Conservation (phyloP, 768 basidiomycete genomes). For the Boletellus ananiceps region DNA sequence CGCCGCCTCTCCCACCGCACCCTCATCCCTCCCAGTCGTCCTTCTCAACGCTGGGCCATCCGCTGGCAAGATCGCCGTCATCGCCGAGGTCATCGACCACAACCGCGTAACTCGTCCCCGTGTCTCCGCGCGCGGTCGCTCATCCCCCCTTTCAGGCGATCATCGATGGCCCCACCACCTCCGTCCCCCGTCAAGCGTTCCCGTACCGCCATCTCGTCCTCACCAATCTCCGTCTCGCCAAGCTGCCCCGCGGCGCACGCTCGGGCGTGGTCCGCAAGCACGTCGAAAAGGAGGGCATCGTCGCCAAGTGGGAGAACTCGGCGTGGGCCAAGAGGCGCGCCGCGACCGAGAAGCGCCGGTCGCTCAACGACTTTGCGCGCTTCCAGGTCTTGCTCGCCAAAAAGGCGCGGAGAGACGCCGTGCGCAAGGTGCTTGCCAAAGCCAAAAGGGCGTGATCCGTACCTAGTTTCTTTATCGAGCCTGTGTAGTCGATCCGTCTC, state of each 20-base stretch:
- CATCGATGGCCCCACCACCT: slow-evolving; percentile 89
- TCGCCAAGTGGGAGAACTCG: slow-evolving; percentile 87
- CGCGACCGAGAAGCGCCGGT: slow-evolving; percentile 67
- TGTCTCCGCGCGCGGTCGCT: background rate
- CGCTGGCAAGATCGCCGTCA: slow-evolving; percentile 87
- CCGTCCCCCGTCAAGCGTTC: slow-evolving; percentile 88
- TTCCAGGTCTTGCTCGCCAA: slow-evolving; percentile 87
- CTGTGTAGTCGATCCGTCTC: background rate
- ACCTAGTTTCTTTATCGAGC: slow-evolving; percentile 9
- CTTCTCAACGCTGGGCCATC: slow-evolving; percentile 87
- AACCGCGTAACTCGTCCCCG: slow-evolving; percentile 61
- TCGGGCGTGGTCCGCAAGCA: slow-evolving; percentile 79
- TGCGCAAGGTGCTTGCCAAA: slow-evolving; percentile 66
- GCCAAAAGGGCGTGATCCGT: slow-evolving; percentile 17
- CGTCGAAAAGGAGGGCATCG: slow-evolving; percentile 77
- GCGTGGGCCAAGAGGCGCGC: slow-evolving; percentile 85
- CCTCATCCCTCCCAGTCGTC: slow-evolving; percentile 51
- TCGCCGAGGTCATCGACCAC: slow-evolving; percentile 98
- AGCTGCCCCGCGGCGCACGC: slow-evolving; percentile 85
- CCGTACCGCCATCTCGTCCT: slow-evolving; percentile 91
- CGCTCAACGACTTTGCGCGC: slow-evolving; percentile 85
- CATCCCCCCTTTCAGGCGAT: slow-evolving; percentile 59
- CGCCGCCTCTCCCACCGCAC: background rate
- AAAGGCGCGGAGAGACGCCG: slow-evolving; percentile 78
- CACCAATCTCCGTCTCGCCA: slow-evolving; percentile 76